Percentiles rank a stretch among this genome's conserved stretches.
phyloP scores from a whole-genome alignment of 2,329 filamentous ascomycete species.

The Fusarium equiseti region DNA sequence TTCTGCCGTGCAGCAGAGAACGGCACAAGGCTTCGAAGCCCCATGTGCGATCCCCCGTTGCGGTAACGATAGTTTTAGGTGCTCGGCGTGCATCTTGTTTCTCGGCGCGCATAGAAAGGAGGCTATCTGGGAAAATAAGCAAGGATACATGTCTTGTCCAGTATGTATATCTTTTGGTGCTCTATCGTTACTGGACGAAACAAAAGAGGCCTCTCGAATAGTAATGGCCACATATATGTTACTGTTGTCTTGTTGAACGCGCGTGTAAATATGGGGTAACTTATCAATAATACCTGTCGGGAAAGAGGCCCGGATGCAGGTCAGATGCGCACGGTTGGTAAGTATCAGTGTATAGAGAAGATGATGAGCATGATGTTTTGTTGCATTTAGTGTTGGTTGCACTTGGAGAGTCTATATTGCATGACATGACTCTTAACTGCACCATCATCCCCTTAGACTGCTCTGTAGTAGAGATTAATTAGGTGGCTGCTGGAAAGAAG shows the following conservation, averaged over 20 bases:
- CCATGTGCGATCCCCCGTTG: conserved; percentile 4
- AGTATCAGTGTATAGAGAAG: not conserved
- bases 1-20: conserved; percentile 1
- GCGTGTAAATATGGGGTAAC: conserved; percentile 22
- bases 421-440: not conserved
- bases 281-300: not conserved
- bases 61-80: conserved; percentile 10
- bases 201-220: conserved; percentile 9
- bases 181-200: not conserved
- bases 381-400: not conserved
- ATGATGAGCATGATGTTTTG: not conserved
- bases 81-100: conserved; percentile 3
- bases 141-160: not conserved
- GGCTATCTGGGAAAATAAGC: not conserved
- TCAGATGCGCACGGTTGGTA: conserved; percentile 13
- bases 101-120: not conserved
- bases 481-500: conserved; percentile 19
- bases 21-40: not conserved
- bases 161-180: not conserved
- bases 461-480: conserved; percentile 2
- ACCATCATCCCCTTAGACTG: not conserved
- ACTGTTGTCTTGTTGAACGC: conserved; percentile 9
- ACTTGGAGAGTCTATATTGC: not conserved
- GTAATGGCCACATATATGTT: not conserved
- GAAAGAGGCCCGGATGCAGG: conserved; percentile 11